Percentiles rank a stretch among this genome's conserved stretches.
phyloP scores from a whole-genome alignment of 495 filamentous ascomycete species.

The Aspergillus panamensis region DNA sequence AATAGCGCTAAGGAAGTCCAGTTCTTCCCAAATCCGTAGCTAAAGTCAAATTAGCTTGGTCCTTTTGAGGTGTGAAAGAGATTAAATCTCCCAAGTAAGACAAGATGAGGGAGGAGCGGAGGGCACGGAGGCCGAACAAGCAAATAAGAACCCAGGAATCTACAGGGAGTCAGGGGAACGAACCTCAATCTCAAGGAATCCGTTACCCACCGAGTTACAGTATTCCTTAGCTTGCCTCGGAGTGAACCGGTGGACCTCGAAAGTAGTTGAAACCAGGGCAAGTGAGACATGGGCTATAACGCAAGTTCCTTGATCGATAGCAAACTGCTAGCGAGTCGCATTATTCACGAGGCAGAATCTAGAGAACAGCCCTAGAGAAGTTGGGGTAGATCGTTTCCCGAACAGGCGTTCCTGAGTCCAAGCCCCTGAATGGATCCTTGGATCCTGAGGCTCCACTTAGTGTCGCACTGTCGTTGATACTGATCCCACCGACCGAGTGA shows the following conservation, averaged over 20 bases:
- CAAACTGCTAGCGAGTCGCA: background rate
- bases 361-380: background rate
- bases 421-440: slow-evolving; percentile 9
- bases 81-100: background rate
- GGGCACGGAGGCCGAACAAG: background rate
- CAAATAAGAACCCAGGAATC: background rate
- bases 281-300: background rate
- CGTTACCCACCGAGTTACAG: background rate
- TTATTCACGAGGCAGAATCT: background rate
- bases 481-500: background rate
- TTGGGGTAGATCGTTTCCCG: slow-evolving; percentile 20
- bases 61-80: background rate
- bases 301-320: background rate
- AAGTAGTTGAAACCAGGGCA: background rate
- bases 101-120: background rate
- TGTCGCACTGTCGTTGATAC: no score
- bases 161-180: background rate
- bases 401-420: slow-evolving; percentile 22
- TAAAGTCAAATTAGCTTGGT: no score
- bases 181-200: background rate
- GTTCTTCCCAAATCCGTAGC: no score
- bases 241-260: background rate
- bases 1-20: no score
- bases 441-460: slow-evolving; percentile 18
- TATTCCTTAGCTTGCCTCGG: slow-evolving; percentile 3